Percentiles rank a stretch among this genome's conserved stretches.
Evolutionary conservation across 805 yeast genomes (phyloP).

Genomic region (Kuraishia piskuri): DNA sequence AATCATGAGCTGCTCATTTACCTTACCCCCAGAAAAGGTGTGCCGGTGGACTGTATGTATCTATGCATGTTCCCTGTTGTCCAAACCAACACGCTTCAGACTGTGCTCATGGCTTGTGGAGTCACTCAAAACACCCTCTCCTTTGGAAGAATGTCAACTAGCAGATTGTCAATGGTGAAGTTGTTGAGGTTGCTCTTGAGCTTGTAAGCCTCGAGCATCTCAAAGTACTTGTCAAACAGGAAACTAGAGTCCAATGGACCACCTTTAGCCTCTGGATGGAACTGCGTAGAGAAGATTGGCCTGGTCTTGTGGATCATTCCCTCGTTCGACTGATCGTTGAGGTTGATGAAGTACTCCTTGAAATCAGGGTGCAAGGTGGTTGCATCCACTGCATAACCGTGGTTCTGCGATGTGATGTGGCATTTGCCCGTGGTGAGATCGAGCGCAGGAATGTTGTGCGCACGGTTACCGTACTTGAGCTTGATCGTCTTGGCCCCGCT

Average conservation of each 20-base stretch:
- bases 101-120: neutral
- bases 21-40: too few species aligned
- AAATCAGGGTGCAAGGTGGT: conserved; percentile 65
- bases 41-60: neutral
- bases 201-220: conserved; percentile 53
- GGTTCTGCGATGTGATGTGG: conserved; percentile 97
- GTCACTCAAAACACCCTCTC: conserved; percentile 43
- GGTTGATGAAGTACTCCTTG: conserved; percentile 83
- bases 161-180: conserved; percentile 25
- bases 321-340: conserved; percentile 94
- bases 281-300: conserved; percentile 95
- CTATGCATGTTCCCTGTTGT: neutral
- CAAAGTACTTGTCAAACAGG: conserved; percentile 85
- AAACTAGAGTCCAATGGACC: conserved; percentile 94
- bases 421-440: conserved; percentile 87
- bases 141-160: conserved; percentile 56
- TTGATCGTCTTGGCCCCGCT: conserved; percentile 89
- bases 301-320: conserved; percentile 86
- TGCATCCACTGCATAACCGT: conserved; percentile 94
- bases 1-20: too few species aligned
- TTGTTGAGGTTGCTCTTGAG: conserved; percentile 32
- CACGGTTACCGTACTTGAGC: conserved; percentile 97
- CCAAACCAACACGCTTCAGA: neutral
- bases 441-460: conserved; percentile 95
- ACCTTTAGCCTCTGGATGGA: conserved; percentile 99